phyloP scores from a whole-genome alignment of 225 moss, liverwort and hornwort species.

The Rhytidiadelphus loreus region DNA sequence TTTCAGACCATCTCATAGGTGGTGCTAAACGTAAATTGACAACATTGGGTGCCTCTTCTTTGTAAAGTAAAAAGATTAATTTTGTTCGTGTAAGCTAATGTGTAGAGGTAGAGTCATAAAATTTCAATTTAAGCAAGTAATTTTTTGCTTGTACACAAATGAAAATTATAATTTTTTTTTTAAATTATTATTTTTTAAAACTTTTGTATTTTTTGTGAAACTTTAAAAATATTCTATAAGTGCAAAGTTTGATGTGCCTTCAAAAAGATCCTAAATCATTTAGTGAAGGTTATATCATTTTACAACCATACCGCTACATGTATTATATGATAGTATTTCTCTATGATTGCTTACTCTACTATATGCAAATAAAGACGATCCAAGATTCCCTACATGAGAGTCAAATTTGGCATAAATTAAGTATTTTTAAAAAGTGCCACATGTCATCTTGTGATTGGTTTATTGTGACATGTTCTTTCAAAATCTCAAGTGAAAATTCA shows the following conservation, averaged over 20 bases:
- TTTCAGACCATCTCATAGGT: not conserved
- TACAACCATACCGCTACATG: rapidly evolving
- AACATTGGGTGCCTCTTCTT: not conserved
- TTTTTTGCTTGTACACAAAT: not conserved
- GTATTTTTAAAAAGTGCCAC: not conserved
- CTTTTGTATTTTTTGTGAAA: not conserved
- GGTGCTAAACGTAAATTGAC: not conserved
- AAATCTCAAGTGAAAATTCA: not conserved
- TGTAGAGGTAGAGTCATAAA: not conserved
- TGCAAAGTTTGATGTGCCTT: not conserved
- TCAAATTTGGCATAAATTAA: not conserved
- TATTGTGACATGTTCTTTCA: not conserved
- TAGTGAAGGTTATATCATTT: not conserved
- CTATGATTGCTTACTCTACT: rapidly evolving
- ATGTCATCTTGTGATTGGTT: not conserved
- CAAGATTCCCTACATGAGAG: rapidly evolving
- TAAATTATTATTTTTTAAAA: too few relatives aligned
- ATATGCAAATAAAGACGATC: not conserved
- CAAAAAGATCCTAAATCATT: not conserved
- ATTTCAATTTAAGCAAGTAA: not conserved
- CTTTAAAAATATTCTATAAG: not conserved
- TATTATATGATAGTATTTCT: not conserved
- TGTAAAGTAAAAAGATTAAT: not conserved
- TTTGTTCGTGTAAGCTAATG: rapidly evolving
- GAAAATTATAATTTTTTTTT: not conserved